Conservation (phyloP, 108 stramenopile species). For the Nitzschia sp. region DNA sequence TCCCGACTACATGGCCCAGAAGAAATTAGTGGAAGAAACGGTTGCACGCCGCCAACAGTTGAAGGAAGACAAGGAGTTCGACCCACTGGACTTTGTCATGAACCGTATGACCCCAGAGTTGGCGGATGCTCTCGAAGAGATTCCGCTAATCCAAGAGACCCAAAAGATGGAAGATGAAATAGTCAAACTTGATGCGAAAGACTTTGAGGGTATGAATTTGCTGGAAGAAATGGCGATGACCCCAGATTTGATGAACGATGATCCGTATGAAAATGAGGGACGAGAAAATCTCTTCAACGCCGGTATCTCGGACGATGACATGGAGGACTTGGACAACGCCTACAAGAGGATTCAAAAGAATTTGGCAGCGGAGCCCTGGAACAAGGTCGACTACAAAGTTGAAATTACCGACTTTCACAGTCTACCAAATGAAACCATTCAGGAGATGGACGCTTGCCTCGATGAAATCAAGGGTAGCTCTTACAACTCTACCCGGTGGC, state of each 20-base stretch:
- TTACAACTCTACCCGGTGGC: conserved; percentile 61
- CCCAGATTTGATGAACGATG: conserved; percentile 46
- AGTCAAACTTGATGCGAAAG: conserved; percentile 36
- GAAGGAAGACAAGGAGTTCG: conserved; percentile 28
- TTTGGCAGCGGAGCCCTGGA: conserved; percentile 57
- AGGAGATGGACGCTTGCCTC: conserved; percentile 42
- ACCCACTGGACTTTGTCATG: conserved; percentile 24
- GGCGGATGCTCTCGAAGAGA: conserved; percentile 25
- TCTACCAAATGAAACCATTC: conserved; percentile 45
- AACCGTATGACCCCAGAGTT: conserved; percentile 34
- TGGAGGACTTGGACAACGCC: conserved; percentile 58
- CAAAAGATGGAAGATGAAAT: conserved; percentile 9
- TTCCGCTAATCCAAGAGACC: conserved; percentile 21
- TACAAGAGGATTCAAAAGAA: conserved; percentile 50
- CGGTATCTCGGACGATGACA: conserved; percentile 54
- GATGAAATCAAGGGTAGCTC: conserved; percentile 34
- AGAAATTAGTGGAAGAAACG: conserved; percentile 34
- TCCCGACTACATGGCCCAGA: conserved; percentile 39
- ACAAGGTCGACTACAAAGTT: conserved; percentile 55
- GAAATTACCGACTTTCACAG: conserved; percentile 48
- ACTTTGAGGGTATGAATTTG: conserved; percentile 51
- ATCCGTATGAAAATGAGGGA: conserved; percentile 61
- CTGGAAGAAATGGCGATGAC: conserved; percentile 46
- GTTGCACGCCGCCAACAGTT: conserved; percentile 31
- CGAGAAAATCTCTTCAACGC: conserved; percentile 35